These are phyloP conservation scores for Lentinula detonsa DNA, from an alignment of 768 basidiomycete genomes.

Conservation along the genomic window DNA sequence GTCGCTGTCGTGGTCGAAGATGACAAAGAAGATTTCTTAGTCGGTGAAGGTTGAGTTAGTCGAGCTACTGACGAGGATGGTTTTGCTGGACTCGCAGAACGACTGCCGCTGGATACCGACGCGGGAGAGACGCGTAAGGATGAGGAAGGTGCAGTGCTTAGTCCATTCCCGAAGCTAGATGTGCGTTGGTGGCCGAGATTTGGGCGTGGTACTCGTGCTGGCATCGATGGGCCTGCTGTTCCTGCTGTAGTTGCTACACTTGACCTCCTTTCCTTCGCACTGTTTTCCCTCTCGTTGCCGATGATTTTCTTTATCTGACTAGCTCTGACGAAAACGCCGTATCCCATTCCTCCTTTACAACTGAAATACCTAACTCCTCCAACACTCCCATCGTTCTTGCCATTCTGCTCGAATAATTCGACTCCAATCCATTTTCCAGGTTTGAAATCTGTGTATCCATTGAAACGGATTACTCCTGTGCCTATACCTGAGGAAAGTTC, in stretches of 20 bases:
- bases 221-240: constrained; percentile 15
- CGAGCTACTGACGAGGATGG: constrained; percentile 26
- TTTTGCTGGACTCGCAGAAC: constrained; percentile 62
- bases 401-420: constrained; percentile 74
- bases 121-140: constrained; percentile 32
- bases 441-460: constrained; percentile 77
- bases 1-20: not conserved
- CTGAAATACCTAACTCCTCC: constrained; percentile 75
- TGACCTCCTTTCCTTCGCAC: constrained; percentile 6
- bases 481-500: constrained; percentile 60
- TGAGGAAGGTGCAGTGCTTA: constrained; percentile 24
- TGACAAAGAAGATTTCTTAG: constrained; percentile 41
- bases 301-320: constrained; percentile 71
- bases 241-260: not conserved
- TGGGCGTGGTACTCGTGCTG: constrained; percentile 23
- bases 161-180: constrained; percentile 32
- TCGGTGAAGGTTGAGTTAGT: constrained; percentile 41
- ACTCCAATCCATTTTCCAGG: constrained; percentile 94
- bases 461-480: constrained; percentile 81
- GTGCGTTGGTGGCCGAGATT: constrained; percentile 54
- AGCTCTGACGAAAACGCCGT: constrained; percentile 88
- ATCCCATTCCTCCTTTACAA: constrained; percentile 46
- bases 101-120: constrained; percentile 44
- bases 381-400: constrained; percentile 96
- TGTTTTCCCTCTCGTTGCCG: constrained; percentile 34